These are phyloP conservation scores for Thielaviopsis punctulata DNA, from an alignment of 2,329 filamentous ascomycete species.

Conservation along the genomic window DNA sequence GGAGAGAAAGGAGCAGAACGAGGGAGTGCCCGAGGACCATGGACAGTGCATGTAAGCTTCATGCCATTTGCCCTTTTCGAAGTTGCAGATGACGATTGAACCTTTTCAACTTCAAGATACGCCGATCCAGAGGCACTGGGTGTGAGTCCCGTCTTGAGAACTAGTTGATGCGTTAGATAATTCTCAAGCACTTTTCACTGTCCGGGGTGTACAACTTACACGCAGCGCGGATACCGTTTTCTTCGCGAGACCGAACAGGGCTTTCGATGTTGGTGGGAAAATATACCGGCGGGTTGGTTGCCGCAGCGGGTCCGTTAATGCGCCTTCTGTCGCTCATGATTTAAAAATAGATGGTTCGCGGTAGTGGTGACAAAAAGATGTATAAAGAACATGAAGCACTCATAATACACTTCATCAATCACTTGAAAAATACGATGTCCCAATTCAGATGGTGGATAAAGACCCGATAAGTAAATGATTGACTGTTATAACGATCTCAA, in stretches of 20 bases:
- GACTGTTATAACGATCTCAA: background rate
- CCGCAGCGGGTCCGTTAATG: constrained; percentile 71
- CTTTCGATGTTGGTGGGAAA: constrained; percentile 29
- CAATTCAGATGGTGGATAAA: background rate
- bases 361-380: background rate
- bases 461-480: too few relatives aligned
- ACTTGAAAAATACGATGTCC: background rate
- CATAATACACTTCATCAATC: background rate
- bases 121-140: constrained; percentile 88
- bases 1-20: constrained; percentile 83
- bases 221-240: constrained; percentile 65
- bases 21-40: constrained; percentile 80
- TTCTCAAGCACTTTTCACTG: background rate
- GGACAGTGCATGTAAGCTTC: constrained; percentile 84
- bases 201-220: constrained; percentile 38
- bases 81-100: constrained; percentile 22
- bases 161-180: constrained; percentile 26
- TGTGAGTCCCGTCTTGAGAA: constrained; percentile 78
- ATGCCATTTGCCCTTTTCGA: constrained; percentile 44
- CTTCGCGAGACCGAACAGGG: constrained; percentile 36
- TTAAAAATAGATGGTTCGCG: background rate
- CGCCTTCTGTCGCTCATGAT: constrained; percentile 70
- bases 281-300: constrained; percentile 60
- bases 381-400: too few relatives aligned
- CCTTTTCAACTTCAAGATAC: constrained; percentile 50